Conservation (phyloP, 176 grass and related monocot genomes). For the Areca catechu region DNA sequence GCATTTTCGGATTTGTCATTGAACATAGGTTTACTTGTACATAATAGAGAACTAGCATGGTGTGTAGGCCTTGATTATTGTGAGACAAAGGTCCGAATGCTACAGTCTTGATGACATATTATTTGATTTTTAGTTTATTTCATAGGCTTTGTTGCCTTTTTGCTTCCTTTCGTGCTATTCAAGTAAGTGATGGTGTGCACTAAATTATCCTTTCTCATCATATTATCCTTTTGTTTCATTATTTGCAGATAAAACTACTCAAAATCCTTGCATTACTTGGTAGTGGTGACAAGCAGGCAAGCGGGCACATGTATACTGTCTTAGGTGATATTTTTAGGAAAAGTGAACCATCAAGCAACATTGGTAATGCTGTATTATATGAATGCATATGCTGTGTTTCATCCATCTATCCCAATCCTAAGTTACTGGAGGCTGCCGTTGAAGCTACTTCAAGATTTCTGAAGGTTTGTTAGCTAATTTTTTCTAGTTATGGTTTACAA, state of each 20-base stretch:
- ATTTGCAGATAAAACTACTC: constrained; percentile 86
- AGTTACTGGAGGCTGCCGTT: constrained; percentile 81
- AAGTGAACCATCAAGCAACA: constrained; percentile 86
- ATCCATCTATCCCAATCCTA: constrained; percentile 88
- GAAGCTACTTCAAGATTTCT: constrained; percentile 98
- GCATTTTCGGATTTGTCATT: too few relatives aligned
- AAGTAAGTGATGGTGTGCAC: too few relatives aligned
- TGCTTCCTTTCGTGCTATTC: too few relatives aligned
- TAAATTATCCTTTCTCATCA: too few relatives aligned
- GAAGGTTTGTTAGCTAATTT: constrained; percentile 48
- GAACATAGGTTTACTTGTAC: too few relatives aligned
- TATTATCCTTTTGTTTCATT: too few relatives aligned
- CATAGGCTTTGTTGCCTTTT: too few relatives aligned
- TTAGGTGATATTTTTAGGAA: constrained; percentile 95
- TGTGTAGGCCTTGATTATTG: too few relatives aligned
- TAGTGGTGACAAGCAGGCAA: constrained; percentile 88
- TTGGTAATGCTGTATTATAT: constrained; percentile 96
- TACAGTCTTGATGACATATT: too few relatives aligned
- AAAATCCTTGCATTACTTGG: constrained; percentile 96
- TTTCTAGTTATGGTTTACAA: not conserved
- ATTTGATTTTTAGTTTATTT: too few relatives aligned
- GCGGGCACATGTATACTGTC: constrained; percentile 72
- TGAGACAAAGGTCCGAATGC: too few relatives aligned
- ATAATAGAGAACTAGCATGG: too few relatives aligned
- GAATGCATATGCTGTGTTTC: constrained; percentile 97